Evolutionary conservation across 176 grass and related monocot genomes (phyloP).

Genomic region (Oropetium thomaeum): DNA sequence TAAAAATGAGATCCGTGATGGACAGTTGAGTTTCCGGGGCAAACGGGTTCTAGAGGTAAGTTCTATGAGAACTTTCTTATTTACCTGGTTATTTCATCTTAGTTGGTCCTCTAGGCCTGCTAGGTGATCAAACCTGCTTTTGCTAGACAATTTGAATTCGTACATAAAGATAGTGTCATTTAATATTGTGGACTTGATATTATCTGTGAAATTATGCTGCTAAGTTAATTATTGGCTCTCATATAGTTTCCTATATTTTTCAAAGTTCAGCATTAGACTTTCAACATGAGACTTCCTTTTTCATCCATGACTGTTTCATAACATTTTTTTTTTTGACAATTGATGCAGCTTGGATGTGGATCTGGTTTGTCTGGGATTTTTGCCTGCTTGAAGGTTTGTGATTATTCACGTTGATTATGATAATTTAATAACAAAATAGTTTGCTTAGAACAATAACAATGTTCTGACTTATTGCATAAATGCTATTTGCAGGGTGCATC

Average conservation of each 20-base stretch:
- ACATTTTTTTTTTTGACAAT: constrained; percentile 30
- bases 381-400: constrained; percentile 83
- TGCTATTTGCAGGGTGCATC: constrained; percentile 59
- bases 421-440: neutral
- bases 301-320: neutral
- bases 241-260: neutral
- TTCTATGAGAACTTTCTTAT: constrained; percentile 12
- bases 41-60: constrained; percentile 86
- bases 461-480: constrained; percentile 30
- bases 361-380: constrained; percentile 84
- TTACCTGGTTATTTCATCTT: constrained; percentile 23
- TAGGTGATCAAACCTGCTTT: constrained; percentile 3
- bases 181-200: neutral
- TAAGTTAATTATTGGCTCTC: neutral
- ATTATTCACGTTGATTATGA: constrained; percentile 14
- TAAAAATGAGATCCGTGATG: constrained; percentile 89
- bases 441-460: neutral
- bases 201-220: constrained; percentile 1
- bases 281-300: neutral
- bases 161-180: constrained; percentile 7
- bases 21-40: constrained; percentile 87
- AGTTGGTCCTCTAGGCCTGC: neutral
- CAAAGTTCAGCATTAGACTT: neutral
- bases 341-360: constrained; percentile 82
- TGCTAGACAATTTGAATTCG: neutral